Evolutionary conservation across 2,329 filamentous ascomycete genomes (phyloP).

Genomic region (Alternaria angustiovoidea): DNA sequence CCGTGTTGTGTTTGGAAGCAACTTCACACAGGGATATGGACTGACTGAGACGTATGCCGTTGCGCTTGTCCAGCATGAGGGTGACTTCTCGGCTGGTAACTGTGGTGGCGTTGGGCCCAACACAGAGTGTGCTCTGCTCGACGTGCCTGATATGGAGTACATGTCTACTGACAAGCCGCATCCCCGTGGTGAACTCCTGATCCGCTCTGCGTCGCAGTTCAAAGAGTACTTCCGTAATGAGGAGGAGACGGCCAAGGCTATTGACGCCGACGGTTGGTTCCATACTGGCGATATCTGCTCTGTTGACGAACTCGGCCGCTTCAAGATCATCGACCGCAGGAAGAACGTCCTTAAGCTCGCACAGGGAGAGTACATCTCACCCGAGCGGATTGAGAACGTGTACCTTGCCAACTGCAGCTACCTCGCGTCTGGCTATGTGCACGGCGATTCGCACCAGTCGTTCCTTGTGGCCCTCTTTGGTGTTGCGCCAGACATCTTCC

Average conservation of each 20-base stretch:
- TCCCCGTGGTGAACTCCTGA: slow-evolving; percentile 86
- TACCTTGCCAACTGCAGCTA: slow-evolving; percentile 83
- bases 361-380: slow-evolving; percentile 97
- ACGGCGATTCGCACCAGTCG: slow-evolving; percentile 85
- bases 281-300: slow-evolving; percentile 91
- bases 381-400: slow-evolving; percentile 95
- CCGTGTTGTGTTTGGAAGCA: slow-evolving; percentile 79
- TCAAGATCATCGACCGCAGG: slow-evolving; percentile 93
- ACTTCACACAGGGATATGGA: slow-evolving; percentile 88
- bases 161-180: slow-evolving; percentile 84
- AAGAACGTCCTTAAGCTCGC: slow-evolving; percentile 99
- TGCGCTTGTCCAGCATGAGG: slow-evolving; percentile 71
- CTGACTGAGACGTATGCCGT: slow-evolving; percentile 92
- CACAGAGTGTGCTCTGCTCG: slow-evolving; percentile 79
- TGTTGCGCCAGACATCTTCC: slow-evolving; percentile 84
- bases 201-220: slow-evolving; percentile 84
- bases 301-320: slow-evolving; percentile 83
- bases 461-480: slow-evolving; percentile 87
- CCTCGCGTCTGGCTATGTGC: slow-evolving; percentile 83
- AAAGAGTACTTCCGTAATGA: slow-evolving; percentile 88
- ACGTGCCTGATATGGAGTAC: slow-evolving; percentile 95
- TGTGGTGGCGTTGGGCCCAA: slow-evolving; percentile 76
- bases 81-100: slow-evolving; percentile 80
- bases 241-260: slow-evolving; percentile 81
- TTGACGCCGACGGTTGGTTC: slow-evolving; percentile 95